Evolutionary conservation across 495 filamentous ascomycete species (phyloP), one percentile per base, ranked within the genome.

Genomic region (Chaetomium tenue): DNA sequence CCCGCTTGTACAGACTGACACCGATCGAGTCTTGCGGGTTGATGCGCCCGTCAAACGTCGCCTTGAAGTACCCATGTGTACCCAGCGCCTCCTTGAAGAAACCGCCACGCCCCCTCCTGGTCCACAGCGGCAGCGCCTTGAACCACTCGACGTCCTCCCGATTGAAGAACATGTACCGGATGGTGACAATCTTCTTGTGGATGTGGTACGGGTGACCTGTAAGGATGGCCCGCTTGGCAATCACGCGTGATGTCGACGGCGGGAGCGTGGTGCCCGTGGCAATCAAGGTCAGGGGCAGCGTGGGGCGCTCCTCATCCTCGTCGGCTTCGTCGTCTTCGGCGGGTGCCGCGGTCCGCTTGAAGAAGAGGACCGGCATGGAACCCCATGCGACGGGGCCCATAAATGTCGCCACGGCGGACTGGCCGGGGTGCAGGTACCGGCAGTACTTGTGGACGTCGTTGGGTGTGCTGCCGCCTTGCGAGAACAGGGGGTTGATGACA

Each of bases 131-230:
- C 72, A 98, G 77, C 3, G 93, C 92, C 76, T 96, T 96, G 82
- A 98, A 98, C 92, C 92, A 98, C 67, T 87, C 82, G 50, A 98
- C 89, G 72, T 98, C 95, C 75, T 96, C 91, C 18, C 84, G 75
- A 77, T 96, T 96, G 85, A 98, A 98, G 82, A 98, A 98, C 94
- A 98, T 98, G 83, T 98, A 98, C 26, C 94, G 88, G 25, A 98
- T 87, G 1, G 95, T 98, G 60, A 98, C 95, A 26, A 98, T 79
- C 76, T 90, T 91, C 80, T 93, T 94, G 84, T 98, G 93, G 70
- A 98, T 98, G 81, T 98, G 97, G 80, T 90, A 96, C 0, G 95
- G 93, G 74, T 98, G 94, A 46, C 94, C 94, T 0, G 94, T 96
- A 60, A 98, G 82, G 64, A 98, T 92, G 66, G 94, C 87, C 60